Percentiles rank a stretch among this genome's conserved stretches.
Evolutionary conservation across 805 yeast genomes (phyloP).

Genomic region (Ogataea nakhonphanomensis): DNA sequence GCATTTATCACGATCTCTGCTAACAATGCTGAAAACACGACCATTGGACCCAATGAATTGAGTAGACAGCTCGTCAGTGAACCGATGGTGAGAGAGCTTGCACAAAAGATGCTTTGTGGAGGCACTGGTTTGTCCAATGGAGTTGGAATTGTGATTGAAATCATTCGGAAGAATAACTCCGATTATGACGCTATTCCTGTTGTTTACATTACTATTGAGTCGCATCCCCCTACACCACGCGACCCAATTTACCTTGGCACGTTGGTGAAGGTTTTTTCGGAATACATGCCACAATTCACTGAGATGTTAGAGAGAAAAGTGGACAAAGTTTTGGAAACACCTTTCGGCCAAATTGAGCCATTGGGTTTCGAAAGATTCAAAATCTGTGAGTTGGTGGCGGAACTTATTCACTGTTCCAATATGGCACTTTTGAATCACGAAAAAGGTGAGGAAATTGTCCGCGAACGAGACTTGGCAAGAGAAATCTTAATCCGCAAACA

Average conservation of each 20-base stretch:
- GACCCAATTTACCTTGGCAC: conserved; percentile 93
- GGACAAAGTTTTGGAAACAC: conserved; percentile 48
- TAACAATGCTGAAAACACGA: conserved; percentile 83
- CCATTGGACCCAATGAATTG: conserved; percentile 93
- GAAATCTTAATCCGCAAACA: conserved; percentile 41
- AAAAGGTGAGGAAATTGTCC: conserved; percentile 64
- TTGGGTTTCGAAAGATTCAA: conserved; percentile 90
- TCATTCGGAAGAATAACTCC: conserved; percentile 91
- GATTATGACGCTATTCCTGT: conserved; percentile 93
- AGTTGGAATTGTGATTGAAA: conserved; percentile 91
- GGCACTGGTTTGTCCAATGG: conserved; percentile 91
- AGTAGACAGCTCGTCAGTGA: conserved; percentile 87
- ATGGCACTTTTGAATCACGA: conserved; percentile 86
- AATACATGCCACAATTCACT: conserved; percentile 67
- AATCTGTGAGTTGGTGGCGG: conserved; percentile 89
- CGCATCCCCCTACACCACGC: conserved; percentile 88
- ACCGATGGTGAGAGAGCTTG: conserved; percentile 60
- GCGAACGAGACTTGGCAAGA: conserved; percentile 66
- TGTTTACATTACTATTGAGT: conserved; percentile 71
- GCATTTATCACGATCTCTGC: conserved; percentile 94
- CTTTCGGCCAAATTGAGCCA: conserved; percentile 66
- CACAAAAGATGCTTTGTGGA: conserved; percentile 72
- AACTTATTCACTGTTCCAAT: conserved; percentile 93
- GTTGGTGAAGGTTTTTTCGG: conserved; percentile 72
- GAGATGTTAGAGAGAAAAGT: conserved; percentile 46